Base-by-base conservation (phyloP, 1,284 basidiomycete genomes). In the Puccinia horiana region DNA sequence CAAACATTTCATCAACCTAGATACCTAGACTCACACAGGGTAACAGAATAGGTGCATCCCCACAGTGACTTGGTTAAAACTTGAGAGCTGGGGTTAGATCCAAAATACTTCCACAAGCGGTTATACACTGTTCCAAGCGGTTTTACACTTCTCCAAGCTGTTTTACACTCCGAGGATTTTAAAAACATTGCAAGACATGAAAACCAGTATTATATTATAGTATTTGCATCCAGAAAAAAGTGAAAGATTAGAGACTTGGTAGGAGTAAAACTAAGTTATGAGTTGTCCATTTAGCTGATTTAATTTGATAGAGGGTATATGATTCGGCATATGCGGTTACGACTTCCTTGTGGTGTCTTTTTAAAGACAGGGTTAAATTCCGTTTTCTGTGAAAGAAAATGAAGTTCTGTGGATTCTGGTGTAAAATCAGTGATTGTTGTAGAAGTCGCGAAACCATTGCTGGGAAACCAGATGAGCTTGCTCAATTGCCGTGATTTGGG, bases 401-500 rank as follows among this genome's bases (percentile, higher is more conserved):
- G 44, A 16, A 54, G 52, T 54, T n/a, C 20, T 40, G 14, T 23
- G 9, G 32, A 8, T 35, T 42, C 23, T 65, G 16, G 16, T n/a
- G 0, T 65, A 37, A 37, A 11, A 14, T 42, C 20, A 65, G 9
- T 72, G 63, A 52, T 69, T 37, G n/a, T 37, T 63, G 29, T 70
- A 79, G 52, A 79, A 79, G n/a, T 65, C 56, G 37, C 67, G 47
- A 70, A 79, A 79, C 77, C 77, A 79, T n/a, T 79, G 40, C 26
- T 54, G 42, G 29, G 77, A 67, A 42, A 37, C n/a, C 14, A 70
- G 16, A 23, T 79, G 77, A 6, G 54, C 77, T 26, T 56, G 65
- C 29, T 79, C 67, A 40, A 79, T 79, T 35, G 26, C 77, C 40
- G 49, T 26, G n/a, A 79, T 52, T 70, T 79, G 63, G 23, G 49